These are phyloP conservation scores for Xylariaceae sp. DNA, from an alignment of 2,329 filamentous ascomycete species.

Conservation along the genomic window DNA sequence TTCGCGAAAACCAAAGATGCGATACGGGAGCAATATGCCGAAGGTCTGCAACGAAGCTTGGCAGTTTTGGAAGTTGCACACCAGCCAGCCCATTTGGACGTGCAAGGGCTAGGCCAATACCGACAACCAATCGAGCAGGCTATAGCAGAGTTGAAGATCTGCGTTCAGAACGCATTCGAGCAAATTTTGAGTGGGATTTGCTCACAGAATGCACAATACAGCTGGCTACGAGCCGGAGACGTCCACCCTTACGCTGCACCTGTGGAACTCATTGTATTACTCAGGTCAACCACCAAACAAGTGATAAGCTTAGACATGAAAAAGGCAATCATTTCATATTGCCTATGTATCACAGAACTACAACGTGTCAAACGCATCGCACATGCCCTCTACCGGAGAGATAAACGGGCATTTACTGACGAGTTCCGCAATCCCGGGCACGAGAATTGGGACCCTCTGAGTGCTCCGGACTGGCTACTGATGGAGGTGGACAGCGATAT, in stretches of 20 bases:
- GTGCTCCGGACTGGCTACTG: constrained; percentile 12
- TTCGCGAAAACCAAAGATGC: neutral
- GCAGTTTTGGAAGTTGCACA: neutral
- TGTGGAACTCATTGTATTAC: neutral
- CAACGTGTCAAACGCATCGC: neutral
- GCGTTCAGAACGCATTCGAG: neutral
- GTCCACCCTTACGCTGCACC: neutral
- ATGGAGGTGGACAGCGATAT: constrained; percentile 10
- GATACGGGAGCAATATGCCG: neutral
- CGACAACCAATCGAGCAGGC: neutral
- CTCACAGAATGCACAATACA: neutral
- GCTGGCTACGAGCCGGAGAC: neutral
- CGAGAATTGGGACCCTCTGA: constrained; percentile 2
- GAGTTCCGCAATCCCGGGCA: constrained; percentile 6
- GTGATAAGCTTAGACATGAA: neutral
- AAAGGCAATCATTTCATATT: neutral
- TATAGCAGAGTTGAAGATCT: neutral
- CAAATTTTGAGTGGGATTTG: neutral
- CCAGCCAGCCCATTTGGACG: neutral
- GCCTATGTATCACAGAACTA: neutral
- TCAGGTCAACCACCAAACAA: neutral
- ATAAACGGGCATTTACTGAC: neutral
- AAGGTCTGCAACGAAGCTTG: neutral
- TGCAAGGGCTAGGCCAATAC: neutral
- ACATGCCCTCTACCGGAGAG: neutral